phyloP scores from a whole-genome alignment of 2,329 filamentous ascomycete genomes.

The Stachybotrys chartarum region DNA sequence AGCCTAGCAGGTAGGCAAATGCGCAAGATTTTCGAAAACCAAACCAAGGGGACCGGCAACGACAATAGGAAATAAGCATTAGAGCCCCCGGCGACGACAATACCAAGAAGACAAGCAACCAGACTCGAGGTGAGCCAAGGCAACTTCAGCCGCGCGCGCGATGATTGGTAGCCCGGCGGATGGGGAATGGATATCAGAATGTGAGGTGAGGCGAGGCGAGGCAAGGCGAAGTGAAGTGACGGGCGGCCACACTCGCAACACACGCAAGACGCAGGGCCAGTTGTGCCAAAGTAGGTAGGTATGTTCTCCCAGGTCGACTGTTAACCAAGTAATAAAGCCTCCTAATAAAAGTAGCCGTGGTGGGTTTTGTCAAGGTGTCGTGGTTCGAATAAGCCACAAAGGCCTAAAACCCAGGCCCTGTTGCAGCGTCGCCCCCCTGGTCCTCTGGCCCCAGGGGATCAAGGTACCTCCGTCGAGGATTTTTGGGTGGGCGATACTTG shows the following conservation, averaged over 20 bases:
- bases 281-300: no score
- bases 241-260: not conserved
- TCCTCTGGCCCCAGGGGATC: no score
- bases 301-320: not conserved
- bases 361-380: slow-evolving; percentile 30
- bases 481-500: not conserved
- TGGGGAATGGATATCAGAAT: not conserved
- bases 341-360: not conserved
- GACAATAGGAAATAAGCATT: slow-evolving; percentile 5
- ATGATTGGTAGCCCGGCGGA: not conserved
- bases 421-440: not conserved
- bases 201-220: not conserved
- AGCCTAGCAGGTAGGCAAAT: slow-evolving; percentile 11
- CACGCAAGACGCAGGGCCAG: no score
- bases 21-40: slow-evolving; percentile 21
- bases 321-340: not conserved
- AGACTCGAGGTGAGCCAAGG: not conserved
- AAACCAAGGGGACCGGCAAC: slow-evolving; percentile 9
- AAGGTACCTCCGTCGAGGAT: no score
- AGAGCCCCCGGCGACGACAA: slow-evolving; percentile 5
- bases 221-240: not conserved
- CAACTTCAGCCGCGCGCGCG: not conserved
- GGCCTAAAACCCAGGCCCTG: slow-evolving; percentile 6
- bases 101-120: not conserved
- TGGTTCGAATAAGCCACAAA: slow-evolving; percentile 31